Percentiles rank a stretch among this genome's conserved stretches.
phyloP scores from a whole-genome alignment of 352 stramenopile species.

The Pythium folliculosum region DNA sequence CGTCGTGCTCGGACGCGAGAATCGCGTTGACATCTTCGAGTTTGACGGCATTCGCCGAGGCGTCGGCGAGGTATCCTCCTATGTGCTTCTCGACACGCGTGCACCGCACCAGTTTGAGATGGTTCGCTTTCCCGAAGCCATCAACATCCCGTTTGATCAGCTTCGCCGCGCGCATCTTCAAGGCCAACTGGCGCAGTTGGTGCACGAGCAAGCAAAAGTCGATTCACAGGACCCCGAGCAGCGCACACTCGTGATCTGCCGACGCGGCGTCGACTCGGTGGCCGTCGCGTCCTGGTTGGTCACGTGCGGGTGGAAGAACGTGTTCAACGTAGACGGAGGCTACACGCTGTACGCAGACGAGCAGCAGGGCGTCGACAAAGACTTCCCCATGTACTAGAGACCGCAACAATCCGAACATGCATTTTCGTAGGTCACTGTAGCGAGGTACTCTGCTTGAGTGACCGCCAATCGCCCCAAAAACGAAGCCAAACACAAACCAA shows the following conservation, averaged over 20 bases:
- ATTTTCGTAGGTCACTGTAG: conserved; percentile 1
- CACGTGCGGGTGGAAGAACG: conserved; percentile 37
- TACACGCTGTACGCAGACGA: conserved; percentile 63
- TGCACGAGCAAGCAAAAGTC: not conserved
- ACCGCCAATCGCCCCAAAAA: not conserved
- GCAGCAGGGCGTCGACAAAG: conserved; percentile 33
- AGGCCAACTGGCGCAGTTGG: conserved; percentile 1
- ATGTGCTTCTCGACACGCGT: conserved; percentile 68
- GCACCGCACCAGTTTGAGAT: conserved; percentile 67
- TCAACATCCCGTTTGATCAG: conserved; percentile 61
- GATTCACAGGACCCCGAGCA: not conserved
- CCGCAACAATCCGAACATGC: conserved; percentile 6
- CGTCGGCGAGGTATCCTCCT: conserved; percentile 12
- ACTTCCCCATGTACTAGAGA: conserved; percentile 76
- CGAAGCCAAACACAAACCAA: no score
- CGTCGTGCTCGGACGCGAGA: conserved; percentile 22
- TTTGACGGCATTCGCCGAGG: conserved; percentile 36
- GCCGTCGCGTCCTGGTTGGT: conserved; percentile 62
- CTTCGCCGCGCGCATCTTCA: conserved; percentile 19
- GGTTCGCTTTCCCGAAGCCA: conserved; percentile 67
- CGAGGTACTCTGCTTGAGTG: not conserved
- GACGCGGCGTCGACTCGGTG: conserved; percentile 76
- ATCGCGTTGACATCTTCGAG: conserved; percentile 40
- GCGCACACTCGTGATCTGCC: conserved; percentile 65
- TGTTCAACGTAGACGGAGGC: conserved; percentile 70